Conservation (phyloP, 352 stramenopile species). For the Blastocystis sp. region DNA sequence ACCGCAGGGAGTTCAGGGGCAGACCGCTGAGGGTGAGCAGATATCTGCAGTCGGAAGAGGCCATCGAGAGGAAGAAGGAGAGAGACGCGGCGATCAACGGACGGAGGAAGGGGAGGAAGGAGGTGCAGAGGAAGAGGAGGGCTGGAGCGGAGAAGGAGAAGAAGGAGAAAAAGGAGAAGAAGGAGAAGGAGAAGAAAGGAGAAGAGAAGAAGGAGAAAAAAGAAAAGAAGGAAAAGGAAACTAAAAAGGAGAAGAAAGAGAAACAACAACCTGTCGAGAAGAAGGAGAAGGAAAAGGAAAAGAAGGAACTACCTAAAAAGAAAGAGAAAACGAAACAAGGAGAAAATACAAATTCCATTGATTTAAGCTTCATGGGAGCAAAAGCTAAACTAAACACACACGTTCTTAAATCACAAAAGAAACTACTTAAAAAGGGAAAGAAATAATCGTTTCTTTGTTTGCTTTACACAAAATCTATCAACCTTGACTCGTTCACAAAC, state of each 20-base stretch:
- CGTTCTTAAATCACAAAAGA: background rate
- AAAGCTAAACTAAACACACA: background rate
- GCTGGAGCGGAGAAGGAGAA: background rate
- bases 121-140: background rate
- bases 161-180: background rate
- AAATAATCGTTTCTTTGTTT: background rate
- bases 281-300: background rate
- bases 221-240: background rate
- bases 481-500: too few species aligned
- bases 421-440: background rate
- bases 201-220: slow-evolving; percentile 17
- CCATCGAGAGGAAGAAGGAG: slow-evolving; percentile 38
- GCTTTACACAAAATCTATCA: background rate
- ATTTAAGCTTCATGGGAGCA: slow-evolving; percentile 42
- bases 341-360: background rate
- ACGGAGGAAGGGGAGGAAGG: slow-evolving; percentile 24
- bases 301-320: background rate
- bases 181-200: background rate
- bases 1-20: background rate
- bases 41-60: background rate
- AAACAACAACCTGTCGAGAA: background rate
- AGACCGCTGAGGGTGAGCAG: background rate
- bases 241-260: slow-evolving; percentile 18
- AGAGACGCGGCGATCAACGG: background rate
- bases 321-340: background rate